Evolutionary conservation across 2,329 filamentous ascomycete genomes (phyloP), one percentile per base, ranked within the genome.

Genomic region (Ilyonectria destructans): DNA sequence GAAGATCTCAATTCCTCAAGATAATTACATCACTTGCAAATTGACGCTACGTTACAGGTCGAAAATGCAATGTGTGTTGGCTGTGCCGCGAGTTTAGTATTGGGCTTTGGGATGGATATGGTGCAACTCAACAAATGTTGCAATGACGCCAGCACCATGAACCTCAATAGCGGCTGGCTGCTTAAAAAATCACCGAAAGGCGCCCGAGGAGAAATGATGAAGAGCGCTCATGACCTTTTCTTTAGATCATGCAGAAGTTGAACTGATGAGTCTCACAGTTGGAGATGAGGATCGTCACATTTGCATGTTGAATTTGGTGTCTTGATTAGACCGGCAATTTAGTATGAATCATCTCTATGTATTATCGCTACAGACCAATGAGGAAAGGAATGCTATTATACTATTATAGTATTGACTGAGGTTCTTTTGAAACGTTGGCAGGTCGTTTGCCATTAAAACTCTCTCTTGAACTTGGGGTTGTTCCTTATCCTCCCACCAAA

Each of bases 401-500:
- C 9, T 51, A 29, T 17, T 31, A 26, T 15, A 56, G 17, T 15
- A 6, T 6, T 60, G 37, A 40, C 2, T 17, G 15, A 17, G 12
- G 17, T 40, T 17, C 37, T 40, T 15, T 17, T 37, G 33, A 40
- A 40, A 15, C 2, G 6, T 17, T 40, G 12, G 9, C 7, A 31
- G 9, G n/a, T 31, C 17, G 7, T n/a, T 17, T 13, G 8, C 15
- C 9, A 8, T 43, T 48, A 57, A 35, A 56, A 62, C n/a, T 62
- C 51, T 40, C 49, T 62, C 54, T 43, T 15, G 21, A 65, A 57
- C 10, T 37, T 67, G 12, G 48, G 10, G 61, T 54, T 59, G 8
- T 33, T 52, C 29, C 65, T 33, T 15, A 65, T 65, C 17, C 61
- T 52, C 17, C 51, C 29, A 23, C 61, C 55, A 45, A 60, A 65